Evolutionary conservation across 2,329 filamentous ascomycete species (phyloP), one percentile per base, ranked within the genome.

Genomic region (Stachybotrys echinatus): DNA sequence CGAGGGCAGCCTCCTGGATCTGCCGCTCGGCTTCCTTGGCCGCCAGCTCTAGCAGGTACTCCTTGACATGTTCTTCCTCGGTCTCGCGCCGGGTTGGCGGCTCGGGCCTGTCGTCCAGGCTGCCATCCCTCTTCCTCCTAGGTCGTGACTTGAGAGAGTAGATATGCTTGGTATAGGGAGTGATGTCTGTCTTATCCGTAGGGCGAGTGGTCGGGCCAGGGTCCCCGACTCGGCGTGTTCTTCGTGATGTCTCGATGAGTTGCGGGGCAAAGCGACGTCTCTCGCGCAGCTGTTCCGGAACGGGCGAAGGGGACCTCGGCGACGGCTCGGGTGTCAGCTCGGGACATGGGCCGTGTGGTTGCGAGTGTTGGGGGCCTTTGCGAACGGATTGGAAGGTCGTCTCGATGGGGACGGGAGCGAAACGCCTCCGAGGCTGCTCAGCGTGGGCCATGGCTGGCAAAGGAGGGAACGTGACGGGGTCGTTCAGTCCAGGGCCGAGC

Each of bases 11-110:
- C 58, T 95, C 89, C 54, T 87, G 83, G 55, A 96, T 74, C 65
- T 92, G 87, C 61, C 85, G 83, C 65, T 94, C 85, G 8, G 88
- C 88, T 61, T 90, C 86, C 61, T 84, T 86, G 47, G 88, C 88
- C 42, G 91, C 89, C 50, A 95, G 74, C 50, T 88, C 84, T 51
- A 95, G 79, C 49, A 96, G 71, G 65, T 92, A 92, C 37, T 85
- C 83, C 47, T 87, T 83, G 58, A 88, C 87, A 54, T 81, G 80
- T 54, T 89, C 88, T 61, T 94, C 88, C 55, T 88, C 86, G 50
- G 79, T 81, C 77, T 91, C 75, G 74, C 87, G 67, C 72, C 84
- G 76, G 22, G 65, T 69, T 23, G 65, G 64, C 47, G 74, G 72
- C 45, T 61, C 62, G 18, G 61, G 65, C 45, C 69, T 65, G 38